Percentiles rank a stretch among this genome's conserved stretches.
phyloP scores from a whole-genome alignment of 352 stramenopile genomes.

The Pythium grandisporangium region DNA sequence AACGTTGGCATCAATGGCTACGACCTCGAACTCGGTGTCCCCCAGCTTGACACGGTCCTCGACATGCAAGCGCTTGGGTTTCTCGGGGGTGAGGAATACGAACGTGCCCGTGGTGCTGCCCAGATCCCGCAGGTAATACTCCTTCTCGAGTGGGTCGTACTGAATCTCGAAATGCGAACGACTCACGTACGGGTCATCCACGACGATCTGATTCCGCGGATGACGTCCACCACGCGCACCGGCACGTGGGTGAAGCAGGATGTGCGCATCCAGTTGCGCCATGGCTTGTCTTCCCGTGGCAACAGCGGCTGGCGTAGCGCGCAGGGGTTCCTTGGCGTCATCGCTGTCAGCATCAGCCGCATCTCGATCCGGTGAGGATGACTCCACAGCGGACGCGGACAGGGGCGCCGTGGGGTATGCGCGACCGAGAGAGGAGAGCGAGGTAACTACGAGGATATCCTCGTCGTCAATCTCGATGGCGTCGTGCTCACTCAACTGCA shows the following conservation, averaged over 20 bases:
- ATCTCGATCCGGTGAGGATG: too few species aligned
- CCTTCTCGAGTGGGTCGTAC: constrained; percentile 76
- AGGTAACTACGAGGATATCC: constrained; percentile 65
- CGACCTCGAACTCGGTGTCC: constrained; percentile 76
- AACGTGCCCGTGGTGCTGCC: constrained; percentile 77
- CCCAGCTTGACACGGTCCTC: constrained; percentile 68
- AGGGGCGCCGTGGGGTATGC: constrained; percentile 3
- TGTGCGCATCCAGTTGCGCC: constrained; percentile 34
- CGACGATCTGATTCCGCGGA: constrained; percentile 79
- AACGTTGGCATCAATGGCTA: constrained; percentile 58
- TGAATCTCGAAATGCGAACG: constrained; percentile 74
- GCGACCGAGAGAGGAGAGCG: constrained; percentile 45
- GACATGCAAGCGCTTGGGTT: constrained; percentile 58
- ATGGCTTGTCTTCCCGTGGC: too few species aligned
- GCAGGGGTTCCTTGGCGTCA: neutral
- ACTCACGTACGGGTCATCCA: constrained; percentile 78
- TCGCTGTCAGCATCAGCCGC: too few species aligned
- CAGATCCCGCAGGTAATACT: constrained; percentile 76
- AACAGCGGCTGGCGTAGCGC: constrained; percentile 2
- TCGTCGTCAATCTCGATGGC: constrained; percentile 58
- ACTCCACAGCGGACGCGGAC: too few species aligned
- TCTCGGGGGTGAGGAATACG: constrained; percentile 62
- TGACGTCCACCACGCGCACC: constrained; percentile 61
- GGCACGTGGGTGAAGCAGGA: constrained; percentile 54
- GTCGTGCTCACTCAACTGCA: constrained; percentile 2